Conservation (phyloP, 805 yeast species). For the Candida tallmaniae region DNA sequence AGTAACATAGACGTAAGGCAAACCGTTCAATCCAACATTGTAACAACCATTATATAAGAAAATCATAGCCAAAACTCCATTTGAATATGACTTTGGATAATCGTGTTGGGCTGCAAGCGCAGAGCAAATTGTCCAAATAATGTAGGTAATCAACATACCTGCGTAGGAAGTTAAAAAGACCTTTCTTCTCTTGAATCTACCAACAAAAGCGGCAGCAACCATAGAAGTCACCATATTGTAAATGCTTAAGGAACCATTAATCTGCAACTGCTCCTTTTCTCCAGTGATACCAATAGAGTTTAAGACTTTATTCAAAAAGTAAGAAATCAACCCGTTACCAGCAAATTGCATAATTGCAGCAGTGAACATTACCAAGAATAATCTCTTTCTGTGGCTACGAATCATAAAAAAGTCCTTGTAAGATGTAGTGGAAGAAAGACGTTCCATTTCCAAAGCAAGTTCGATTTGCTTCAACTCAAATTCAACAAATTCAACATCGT, state of each 20-base stretch:
- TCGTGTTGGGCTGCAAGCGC: conserved; percentile 14
- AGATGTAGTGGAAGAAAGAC: conserved; percentile 6
- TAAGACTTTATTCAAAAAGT: conserved; percentile 46
- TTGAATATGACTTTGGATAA: conserved; percentile 5
- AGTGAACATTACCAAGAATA: conserved; percentile 7
- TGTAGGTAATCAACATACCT: conserved; percentile 18
- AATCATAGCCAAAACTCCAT: conserved; percentile 21
- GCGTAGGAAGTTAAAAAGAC: conserved; percentile 19
- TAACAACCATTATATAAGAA: conserved; percentile 18
- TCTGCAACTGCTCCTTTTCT: conserved; percentile 37
- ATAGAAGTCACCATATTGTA: conserved; percentile 35
- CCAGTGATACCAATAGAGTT: conserved; percentile 48
- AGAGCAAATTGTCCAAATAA: conserved; percentile 19
- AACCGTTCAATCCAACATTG: conserved; percentile 37
- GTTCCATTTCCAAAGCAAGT: conserved; percentile 10
- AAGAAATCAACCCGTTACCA: conserved; percentile 48
- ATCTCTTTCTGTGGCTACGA: conserved; percentile 9
- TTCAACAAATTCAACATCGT: conserved; percentile 11
- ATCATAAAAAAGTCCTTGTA: conserved; percentile 11
- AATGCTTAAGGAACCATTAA: conserved; percentile 47
- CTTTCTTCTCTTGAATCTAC: conserved; percentile 20
- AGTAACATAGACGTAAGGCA: conserved; percentile 42
- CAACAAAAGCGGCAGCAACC: conserved; percentile 12
- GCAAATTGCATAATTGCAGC: conserved; percentile 21
- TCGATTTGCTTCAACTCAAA: conserved; percentile 12